phyloP scores from a whole-genome alignment of 1,284 basidiomycete genomes.

The Testicularia cyperi region DNA sequence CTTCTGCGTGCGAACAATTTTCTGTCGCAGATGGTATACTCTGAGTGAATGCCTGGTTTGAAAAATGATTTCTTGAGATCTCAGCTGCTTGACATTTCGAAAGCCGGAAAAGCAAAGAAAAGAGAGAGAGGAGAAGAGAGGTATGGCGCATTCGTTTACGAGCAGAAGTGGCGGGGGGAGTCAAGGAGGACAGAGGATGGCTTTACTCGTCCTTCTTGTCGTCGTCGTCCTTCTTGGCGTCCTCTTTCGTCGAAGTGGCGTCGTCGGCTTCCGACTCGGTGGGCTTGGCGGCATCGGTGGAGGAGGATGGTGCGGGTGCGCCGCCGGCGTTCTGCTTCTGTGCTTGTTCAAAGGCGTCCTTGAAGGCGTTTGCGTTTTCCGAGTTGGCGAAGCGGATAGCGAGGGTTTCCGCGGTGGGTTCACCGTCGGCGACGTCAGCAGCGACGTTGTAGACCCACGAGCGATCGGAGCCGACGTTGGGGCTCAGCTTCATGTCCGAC shows the following conservation, averaged over 20 bases:
- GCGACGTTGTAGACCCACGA: constrained; percentile 94
- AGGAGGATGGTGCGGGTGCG: constrained; percentile 13
- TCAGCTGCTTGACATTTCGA: too few relatives aligned
- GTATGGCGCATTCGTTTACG: too few relatives aligned
- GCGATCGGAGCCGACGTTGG: constrained; percentile 97
- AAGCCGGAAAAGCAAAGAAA: too few relatives aligned
- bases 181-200: too few relatives aligned
- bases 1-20: too few relatives aligned
- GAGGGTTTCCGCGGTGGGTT: constrained; percentile 86
- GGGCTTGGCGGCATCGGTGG: constrained; percentile 14
- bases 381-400: constrained; percentile 97
- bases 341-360: constrained; percentile 54
- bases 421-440: constrained; percentile 81
- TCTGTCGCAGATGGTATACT: too few relatives aligned
- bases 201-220: constrained; percentile 28
- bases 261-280: constrained; percentile 18
- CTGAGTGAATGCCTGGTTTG: too few relatives aligned
- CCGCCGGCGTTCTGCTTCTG: constrained; percentile 48
- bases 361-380: constrained; percentile 66
- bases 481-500: constrained; percentile 87
- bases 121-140: too few relatives aligned
- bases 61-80: too few relatives aligned
- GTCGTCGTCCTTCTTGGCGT: constrained; percentile 18
- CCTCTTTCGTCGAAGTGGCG: constrained; percentile 15
- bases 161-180: too few relatives aligned